Evolutionary conservation across 495 filamentous ascomycete species (phyloP).

Genomic region (Penicillium longicatenatum): DNA sequence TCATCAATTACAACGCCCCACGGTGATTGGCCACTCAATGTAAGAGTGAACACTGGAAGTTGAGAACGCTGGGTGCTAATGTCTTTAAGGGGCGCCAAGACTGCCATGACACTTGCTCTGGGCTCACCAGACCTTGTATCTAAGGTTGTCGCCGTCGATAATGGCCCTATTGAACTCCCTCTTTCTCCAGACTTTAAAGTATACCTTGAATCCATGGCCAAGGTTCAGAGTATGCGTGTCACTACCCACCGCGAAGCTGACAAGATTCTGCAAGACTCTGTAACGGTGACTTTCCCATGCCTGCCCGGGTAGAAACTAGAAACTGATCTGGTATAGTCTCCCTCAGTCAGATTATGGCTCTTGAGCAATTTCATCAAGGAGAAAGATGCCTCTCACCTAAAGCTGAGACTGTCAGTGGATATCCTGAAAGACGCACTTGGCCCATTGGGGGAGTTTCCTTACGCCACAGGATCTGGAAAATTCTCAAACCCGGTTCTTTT

Average conservation of each 20-base stretch:
- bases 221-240: constrained; percentile 56
- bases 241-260: constrained; percentile 69
- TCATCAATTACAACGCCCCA: constrained; percentile 60
- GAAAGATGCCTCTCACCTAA: constrained; percentile 23
- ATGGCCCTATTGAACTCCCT: constrained; percentile 72
- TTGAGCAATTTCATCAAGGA: constrained; percentile 69
- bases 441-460: constrained; percentile 74
- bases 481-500: constrained; percentile 72
- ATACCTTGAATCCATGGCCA: constrained; percentile 74
- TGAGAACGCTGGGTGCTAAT: neutral
- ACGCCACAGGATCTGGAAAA: constrained; percentile 58
- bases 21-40: constrained; percentile 54
- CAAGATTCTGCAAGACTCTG: constrained; percentile 66
- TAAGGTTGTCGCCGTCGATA: constrained; percentile 75
- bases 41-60: neutral
- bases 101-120: constrained; percentile 77
- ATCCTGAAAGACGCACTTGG: constrained; percentile 53
- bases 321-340: constrained; percentile 39
- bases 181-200: constrained; percentile 64
- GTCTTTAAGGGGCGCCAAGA: constrained; percentile 72
- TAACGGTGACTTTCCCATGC: constrained; percentile 41
- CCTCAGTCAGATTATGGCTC: constrained; percentile 75
- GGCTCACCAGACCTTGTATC: constrained; percentile 56
- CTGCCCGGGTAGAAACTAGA: neutral
- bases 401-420: constrained; percentile 53